Evolutionary conservation across 2,329 filamentous ascomycete species (phyloP).

Genomic region (Aspergillus proliferans): DNA sequence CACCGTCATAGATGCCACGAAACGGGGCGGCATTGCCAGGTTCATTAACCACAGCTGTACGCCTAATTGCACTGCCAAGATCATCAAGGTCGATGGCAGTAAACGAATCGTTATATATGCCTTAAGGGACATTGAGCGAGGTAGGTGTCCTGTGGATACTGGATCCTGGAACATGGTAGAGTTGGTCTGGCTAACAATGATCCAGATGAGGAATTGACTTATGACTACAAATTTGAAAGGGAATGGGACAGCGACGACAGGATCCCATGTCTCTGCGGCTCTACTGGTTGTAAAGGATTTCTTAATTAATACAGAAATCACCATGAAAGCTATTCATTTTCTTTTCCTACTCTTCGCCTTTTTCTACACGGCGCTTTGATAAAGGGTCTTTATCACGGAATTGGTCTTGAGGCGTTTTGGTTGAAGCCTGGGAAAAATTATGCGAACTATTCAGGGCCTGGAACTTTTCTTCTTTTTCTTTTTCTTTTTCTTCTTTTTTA

Average conservation of each 20-base stretch:
- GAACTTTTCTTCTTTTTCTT: neutral
- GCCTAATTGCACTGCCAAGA: conserved; percentile 98
- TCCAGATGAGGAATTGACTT: conserved; percentile 94
- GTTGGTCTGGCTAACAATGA: conserved; percentile 5
- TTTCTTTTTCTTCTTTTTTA: conserved; percentile 6
- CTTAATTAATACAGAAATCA: conserved; percentile 63
- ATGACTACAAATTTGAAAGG: conserved; percentile 99
- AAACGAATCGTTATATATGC: conserved; percentile 99
- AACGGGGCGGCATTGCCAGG: conserved; percentile 93
- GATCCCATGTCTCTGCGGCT: conserved; percentile 95
- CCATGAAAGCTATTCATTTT: neutral
- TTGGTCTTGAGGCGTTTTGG: conserved; percentile 6
- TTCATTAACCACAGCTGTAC: conserved; percentile 99
- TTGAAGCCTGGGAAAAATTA: conserved; percentile 7
- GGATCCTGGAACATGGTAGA: neutral
- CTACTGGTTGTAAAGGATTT: conserved; percentile 94
- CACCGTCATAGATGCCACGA: conserved; percentile 95
- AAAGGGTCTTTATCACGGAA: neutral
- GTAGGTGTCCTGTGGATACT: conserved; percentile 52
- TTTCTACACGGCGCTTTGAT: conserved; percentile 1
- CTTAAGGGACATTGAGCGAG: conserved; percentile 85
- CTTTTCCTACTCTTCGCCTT: neutral
- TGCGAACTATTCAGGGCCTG: neutral
- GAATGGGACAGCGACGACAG: conserved; percentile 92
- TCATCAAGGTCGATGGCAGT: conserved; percentile 96